Base-by-base conservation (phyloP, 768 basidiomycete species). In the Hericium erinaceus region DNA sequence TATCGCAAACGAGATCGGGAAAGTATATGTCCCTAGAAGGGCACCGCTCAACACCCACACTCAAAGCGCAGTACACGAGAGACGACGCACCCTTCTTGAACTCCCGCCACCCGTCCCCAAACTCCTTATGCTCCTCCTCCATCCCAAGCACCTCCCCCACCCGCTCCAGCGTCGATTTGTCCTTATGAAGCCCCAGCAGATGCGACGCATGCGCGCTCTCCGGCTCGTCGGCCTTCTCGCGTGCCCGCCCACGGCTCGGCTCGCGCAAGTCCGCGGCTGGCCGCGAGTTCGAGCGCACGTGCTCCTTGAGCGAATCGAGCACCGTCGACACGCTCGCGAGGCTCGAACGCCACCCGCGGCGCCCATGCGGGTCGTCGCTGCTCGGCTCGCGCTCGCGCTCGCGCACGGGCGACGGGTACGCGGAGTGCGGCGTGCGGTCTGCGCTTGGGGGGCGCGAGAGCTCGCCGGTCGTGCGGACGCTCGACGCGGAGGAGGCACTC, bases 1-100 rank as follows among this genome's bases (percentile, higher is more conserved):
- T 56, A 99, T 84, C 16, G 84, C 77, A 69, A 98, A 94, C 13
- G 89, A 89, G 65, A 99, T 89, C 2, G 95, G 95, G 70, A 92
- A 98, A 16, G 87, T 92, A 68, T 98, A 98, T 5, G 84, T 88
- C 18, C 94, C 94, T 90, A 63, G 37, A 24, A 12, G 12, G 44
- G 10, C 53, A 40, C 38, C n/a, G 44, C 44, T 20, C 44, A 20
- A n/a, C 6, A 46, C 15, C 44, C 11, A 46, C 10, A 15, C 16
- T 46, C 49, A 28, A 38, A 26, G 24, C 12, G 20, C 10, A 48
- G 5, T 33, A 46, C n/a, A 10, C 22, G 18, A n/a, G 13, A 48
- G 33, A 18, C 15, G 28, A 3, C 75, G 40, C 55, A 88, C 93
- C 94, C 73, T 88, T 84, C 64, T 85, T 82, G 69, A 95, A 95